Base-by-base conservation (phyloP, 1,284 basidiomycete species). In the Phaffia rhodozyma region DNA sequence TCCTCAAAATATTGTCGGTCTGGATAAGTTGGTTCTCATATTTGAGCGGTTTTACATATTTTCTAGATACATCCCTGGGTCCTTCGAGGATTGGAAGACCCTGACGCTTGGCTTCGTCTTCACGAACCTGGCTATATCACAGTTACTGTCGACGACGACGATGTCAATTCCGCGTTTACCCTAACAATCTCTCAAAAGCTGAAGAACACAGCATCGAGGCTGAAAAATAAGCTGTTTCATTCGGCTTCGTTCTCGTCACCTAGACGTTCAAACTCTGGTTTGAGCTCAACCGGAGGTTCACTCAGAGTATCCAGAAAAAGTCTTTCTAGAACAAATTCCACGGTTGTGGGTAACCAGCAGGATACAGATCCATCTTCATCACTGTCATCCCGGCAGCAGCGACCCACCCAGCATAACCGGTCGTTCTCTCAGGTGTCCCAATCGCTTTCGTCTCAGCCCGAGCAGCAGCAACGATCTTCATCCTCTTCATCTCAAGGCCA, bases 111-210 rank as follows among this genome's bases (percentile, higher is more conserved):
- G 92, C 80, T 93, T 9, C 75, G 80, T 20, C 81, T 84, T 62
- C 94, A 90, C 0, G 83, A 85, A 56, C 83, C 84, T 2, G 79
- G 79, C 59, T 80, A 79, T 53, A 78, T 79, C 61, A 79, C 81
- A 20, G 81, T 87, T 60, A 79, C 82, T 60, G 85, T 94, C 34
- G 87, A 88, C 0, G 81, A 82, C n/a, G 84, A 84, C 62, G 93
- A 96, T 69, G 85, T 91, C 3, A 82, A 82, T 27, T 84, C 83
- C 25, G 91, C 90, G 9, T 83, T 90, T 56, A 77, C 73, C 30
- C 71, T 70, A 2, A 68, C 68, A 9, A 72, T 77, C 61, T 67
- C 72, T 4, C 72, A 73, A 23, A 69, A 70, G 34, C 23, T 66
- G 29, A 43, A 49, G 32, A 60, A 60, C 27, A 62, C 64, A n/a